These are phyloP conservation scores for Gautieria morchelliformis DNA, from an alignment of 768 basidiomycete genomes.

Conservation along the genomic window DNA sequence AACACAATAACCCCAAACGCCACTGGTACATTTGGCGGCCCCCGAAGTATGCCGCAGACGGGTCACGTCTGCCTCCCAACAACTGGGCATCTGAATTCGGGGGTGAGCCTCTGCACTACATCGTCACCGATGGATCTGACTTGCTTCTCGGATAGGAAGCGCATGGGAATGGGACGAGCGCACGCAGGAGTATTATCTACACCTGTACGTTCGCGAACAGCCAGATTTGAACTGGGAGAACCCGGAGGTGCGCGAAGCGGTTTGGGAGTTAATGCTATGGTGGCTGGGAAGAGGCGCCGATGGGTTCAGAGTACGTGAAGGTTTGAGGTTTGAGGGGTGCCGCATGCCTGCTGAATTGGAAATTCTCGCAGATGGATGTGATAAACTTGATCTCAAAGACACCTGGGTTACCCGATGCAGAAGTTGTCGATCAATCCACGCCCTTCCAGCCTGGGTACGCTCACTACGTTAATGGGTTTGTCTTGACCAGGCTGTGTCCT, in stretches of 20 bases:
- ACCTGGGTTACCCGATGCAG: constrained; percentile 56
- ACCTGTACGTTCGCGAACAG: constrained; percentile 56
- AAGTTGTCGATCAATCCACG: constrained; percentile 39
- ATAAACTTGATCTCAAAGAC: constrained; percentile 63
- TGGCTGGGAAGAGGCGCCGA: constrained; percentile 71
- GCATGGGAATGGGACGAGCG: constrained; percentile 62
- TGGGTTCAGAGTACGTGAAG: constrained; percentile 53
- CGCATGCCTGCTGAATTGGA: not conserved
- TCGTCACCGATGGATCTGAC: not conserved
- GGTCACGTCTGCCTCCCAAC: constrained; percentile 53
- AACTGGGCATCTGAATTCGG: constrained; percentile 66
- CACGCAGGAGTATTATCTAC: constrained; percentile 65
- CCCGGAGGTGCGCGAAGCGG: constrained; percentile 38
- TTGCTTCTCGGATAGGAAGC: constrained; percentile 33
- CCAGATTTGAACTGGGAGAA: constrained; percentile 78
- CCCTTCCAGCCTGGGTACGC: constrained; percentile 45
- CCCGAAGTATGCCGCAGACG: constrained; percentile 40
- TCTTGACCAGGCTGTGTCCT: not conserved
- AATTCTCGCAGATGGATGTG: constrained; percentile 46
- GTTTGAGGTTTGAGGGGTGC: not conserved
- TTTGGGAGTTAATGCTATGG: constrained; percentile 59
- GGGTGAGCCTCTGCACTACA: constrained; percentile 25
- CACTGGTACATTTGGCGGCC: constrained; percentile 75
- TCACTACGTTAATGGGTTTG: constrained; percentile 53
- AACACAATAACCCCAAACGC: constrained; percentile 42